Evolutionary conservation across 495 filamentous ascomycete species (phyloP).

Genomic region (Tuber borchii): DNA sequence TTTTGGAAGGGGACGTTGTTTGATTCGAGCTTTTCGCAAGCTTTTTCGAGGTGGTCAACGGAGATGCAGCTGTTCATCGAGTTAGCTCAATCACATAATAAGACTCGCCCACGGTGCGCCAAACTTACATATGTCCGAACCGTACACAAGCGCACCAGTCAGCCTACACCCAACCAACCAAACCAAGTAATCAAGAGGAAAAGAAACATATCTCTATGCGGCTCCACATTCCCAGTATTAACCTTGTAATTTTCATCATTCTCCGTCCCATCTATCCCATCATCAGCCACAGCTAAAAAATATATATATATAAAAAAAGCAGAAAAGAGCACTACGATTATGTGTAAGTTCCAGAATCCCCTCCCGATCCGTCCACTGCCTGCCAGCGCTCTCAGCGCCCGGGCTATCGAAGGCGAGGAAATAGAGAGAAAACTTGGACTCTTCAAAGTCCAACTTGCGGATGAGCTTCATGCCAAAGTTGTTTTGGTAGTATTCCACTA

Average conservation of each 20-base stretch:
- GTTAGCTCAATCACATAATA: constrained; percentile 7
- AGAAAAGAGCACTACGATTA: constrained; percentile 51
- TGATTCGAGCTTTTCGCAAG: constrained; percentile 80
- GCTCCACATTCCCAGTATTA: constrained; percentile 84
- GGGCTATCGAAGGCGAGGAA: constrained; percentile 71
- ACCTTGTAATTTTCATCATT: constrained; percentile 72
- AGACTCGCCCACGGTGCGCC: neutral
- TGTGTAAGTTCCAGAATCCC: constrained; percentile 90
- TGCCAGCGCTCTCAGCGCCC: constrained; percentile 54
- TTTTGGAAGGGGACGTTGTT: constrained; percentile 92
- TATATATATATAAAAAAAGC: too few relatives aligned
- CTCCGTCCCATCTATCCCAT: constrained; percentile 66
- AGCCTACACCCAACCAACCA: constrained; percentile 12
- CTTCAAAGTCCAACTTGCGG: constrained; percentile 52
- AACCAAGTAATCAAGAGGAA: neutral
- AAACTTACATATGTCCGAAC: constrained; percentile 63
- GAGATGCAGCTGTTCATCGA: constrained; percentile 58
- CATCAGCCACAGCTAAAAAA: neutral
- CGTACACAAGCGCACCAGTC: constrained; percentile 47
- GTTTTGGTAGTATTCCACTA: constrained; percentile 80
- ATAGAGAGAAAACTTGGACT: constrained; percentile 85
- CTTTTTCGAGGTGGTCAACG: constrained; percentile 84
- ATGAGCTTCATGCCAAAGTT: constrained; percentile 84
- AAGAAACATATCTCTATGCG: constrained; percentile 46
- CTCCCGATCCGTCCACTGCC: constrained; percentile 72